A percentile compares a stretch with the other conserved stretches of the same genome.
These are phyloP conservation scores for Lophiotrema nucula DNA, from an alignment of 495 filamentous ascomycete species.

Conservation along the genomic window DNA sequence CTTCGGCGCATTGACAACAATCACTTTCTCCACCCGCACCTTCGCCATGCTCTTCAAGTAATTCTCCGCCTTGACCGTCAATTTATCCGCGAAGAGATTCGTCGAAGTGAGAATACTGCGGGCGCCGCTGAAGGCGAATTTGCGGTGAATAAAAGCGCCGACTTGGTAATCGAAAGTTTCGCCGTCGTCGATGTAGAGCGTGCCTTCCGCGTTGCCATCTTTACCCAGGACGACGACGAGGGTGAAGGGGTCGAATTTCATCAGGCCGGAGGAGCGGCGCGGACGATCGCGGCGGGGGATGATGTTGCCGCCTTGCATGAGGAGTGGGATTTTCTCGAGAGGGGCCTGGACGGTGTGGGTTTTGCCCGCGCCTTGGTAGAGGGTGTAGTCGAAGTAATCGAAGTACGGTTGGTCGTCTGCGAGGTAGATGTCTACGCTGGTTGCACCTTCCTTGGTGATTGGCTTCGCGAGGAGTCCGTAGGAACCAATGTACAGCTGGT, in stretches of 20 bases:
- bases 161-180: slow-evolving; percentile 84
- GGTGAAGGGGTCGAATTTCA: slow-evolving; percentile 94
- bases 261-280: slow-evolving; percentile 77
- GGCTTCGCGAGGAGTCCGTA: slow-evolving; percentile 89
- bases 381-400: slow-evolving; percentile 84
- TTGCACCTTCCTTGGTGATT: slow-evolving; percentile 70
- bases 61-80: slow-evolving; percentile 59
- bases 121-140: slow-evolving; percentile 60
- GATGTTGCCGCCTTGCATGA: slow-evolving; percentile 91
- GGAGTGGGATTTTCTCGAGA: slow-evolving; percentile 76
- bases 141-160: slow-evolving; percentile 82
- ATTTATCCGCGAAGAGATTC: slow-evolving; percentile 52
- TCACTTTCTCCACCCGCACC: slow-evolving; percentile 77
- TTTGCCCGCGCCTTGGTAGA: slow-evolving; percentile 62
- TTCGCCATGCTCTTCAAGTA: slow-evolving; percentile 74
- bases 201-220: slow-evolving; percentile 71
- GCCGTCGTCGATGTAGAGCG: slow-evolving; percentile 89
- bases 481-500: slow-evolving; percentile 86
- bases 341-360: slow-evolving; percentile 67
- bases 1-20: slow-evolving; percentile 74
- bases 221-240: slow-evolving; percentile 75
- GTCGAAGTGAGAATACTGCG: slow-evolving; percentile 54
- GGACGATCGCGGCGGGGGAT: slow-evolving; percentile 86
- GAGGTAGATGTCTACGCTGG: slow-evolving; percentile 76
- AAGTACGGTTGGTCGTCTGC: slow-evolving; percentile 86